Evolutionary conservation across 176 grass and related monocot genomes (phyloP), one percentile per base, ranked within the genome.

Genomic region (Cenchrus purpureus): DNA sequence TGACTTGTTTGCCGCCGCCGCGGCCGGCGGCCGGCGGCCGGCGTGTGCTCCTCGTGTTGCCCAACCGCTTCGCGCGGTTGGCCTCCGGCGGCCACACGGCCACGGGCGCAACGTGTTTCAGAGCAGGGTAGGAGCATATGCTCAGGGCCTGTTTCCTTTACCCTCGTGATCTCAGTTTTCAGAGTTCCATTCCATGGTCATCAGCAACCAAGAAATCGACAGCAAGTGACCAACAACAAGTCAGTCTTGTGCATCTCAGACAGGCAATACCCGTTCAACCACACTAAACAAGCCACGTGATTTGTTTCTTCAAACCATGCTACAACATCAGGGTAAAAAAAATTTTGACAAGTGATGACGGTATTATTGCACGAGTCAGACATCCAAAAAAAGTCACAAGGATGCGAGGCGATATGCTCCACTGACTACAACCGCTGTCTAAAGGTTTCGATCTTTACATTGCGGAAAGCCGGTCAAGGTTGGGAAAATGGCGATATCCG

Each of bases 401-500:
- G 43, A 72, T 13, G 63, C 12, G 54, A 68, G 63, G 64, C 6
- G 14, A 17, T 8, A 57, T 13, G 2, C 9, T 74, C 75, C 68
- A 82, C 54, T 54, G 31, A 46, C 76, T 72, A 12, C 81, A 12
- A 22, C 17, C 68, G 22, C 43, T 6, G 32, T 68, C 57, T 40
- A 73, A 17, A 66, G 66, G 57, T 78, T 88, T 59, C 25, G 16
- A 25, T 50, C 72, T 14, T 42, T 9, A 16, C 59, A 10, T 17
- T 13, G 59, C 8, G 7, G 43, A 68, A 84, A 85, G 69, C 12
- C 73, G 1, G 67, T 79, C 79, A 79, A 73, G 79, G 57, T 66
- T 9, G 13, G 40, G 1, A 31, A 31, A 34, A 55, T 44, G 61
- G 25, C 66, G 20, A 53, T 45, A 83, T 87, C 74, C 4, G 61